Percentiles rank a stretch among this genome's conserved stretches.
Evolutionary conservation across 2,329 filamentous ascomycete genomes (phyloP).

Genomic region (Colletotrichum lentis): DNA sequence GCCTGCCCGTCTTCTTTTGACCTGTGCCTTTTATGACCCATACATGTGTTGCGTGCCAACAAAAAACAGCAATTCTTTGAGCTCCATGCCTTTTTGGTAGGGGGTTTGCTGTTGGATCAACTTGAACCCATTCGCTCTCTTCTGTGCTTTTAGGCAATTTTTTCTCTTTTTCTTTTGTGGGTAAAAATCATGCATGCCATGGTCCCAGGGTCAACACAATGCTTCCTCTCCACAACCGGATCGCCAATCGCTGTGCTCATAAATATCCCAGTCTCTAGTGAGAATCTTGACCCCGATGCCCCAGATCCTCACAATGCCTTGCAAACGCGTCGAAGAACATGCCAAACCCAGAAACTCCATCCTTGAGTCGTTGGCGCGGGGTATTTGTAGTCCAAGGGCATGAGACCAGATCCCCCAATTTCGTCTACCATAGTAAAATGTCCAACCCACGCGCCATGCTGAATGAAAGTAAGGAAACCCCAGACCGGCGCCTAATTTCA

Average conservation of each 20-base stretch:
- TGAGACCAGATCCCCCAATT: constrained; percentile 24
- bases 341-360: constrained; percentile 35
- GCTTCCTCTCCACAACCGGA: constrained; percentile 18
- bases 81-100: constrained; percentile 12
- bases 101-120: constrained; percentile 7
- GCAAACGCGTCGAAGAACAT: constrained; percentile 31
- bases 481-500: constrained; percentile 14
- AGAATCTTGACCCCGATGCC: constrained; percentile 17
- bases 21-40: constrained; percentile 21
- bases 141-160: constrained; percentile 33
- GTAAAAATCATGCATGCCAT: constrained; percentile 28
- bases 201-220: constrained; percentile 32
- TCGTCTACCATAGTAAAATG: constrained; percentile 35
- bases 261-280: constrained; percentile 28
- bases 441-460: constrained; percentile 37
- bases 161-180: constrained; percentile 29
- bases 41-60: constrained; percentile 17
- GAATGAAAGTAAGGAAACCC: constrained; percentile 35
- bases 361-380: constrained; percentile 27
- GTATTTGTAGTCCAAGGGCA: constrained; percentile 32
- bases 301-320: constrained; percentile 29
- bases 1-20: constrained; percentile 7
- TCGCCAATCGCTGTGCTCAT: constrained; percentile 31
- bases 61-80: constrained; percentile 2
- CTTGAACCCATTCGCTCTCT: constrained; percentile 32